Percentiles rank a stretch among this genome's conserved stretches.
phyloP scores from a whole-genome alignment of 148 eudicot species.

The Rhododendron kiyosumense region DNA sequence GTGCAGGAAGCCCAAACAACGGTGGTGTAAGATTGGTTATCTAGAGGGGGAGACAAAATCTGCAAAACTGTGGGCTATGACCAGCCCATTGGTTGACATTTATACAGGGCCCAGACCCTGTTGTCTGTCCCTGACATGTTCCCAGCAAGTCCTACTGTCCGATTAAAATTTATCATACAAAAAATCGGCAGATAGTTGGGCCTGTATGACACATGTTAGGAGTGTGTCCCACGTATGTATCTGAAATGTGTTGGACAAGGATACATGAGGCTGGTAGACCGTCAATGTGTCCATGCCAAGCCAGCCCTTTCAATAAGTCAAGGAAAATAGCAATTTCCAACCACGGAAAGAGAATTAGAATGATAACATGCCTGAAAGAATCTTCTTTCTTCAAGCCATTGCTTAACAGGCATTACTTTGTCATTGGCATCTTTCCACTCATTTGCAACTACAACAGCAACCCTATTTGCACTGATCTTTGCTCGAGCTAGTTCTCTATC shows the following conservation, averaged over 20 bases:
- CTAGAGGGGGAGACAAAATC: background rate
- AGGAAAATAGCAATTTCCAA: background rate
- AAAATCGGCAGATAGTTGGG: background rate
- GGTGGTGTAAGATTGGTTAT: background rate
- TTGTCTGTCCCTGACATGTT: background rate
- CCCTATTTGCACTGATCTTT: slow-evolving; percentile 88
- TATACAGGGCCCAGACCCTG: background rate
- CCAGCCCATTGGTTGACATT: background rate
- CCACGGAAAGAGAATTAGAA: background rate
- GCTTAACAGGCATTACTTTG: slow-evolving; percentile 98
- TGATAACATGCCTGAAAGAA: slow-evolving; percentile 63
- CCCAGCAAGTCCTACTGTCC: background rate
- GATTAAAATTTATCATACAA: background rate
- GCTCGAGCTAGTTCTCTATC: slow-evolving; percentile 96
- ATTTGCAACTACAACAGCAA: slow-evolving; percentile 92
- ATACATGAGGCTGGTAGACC: background rate
- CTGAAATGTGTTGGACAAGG: background rate
- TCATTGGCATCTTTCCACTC: slow-evolving; percentile 98
- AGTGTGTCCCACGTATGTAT: background rate
- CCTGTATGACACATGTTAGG: background rate
- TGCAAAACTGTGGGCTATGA: background rate
- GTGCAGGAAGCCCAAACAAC: background rate
- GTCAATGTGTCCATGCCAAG: background rate
- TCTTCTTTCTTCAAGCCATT: slow-evolving; percentile 97
- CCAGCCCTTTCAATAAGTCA: background rate